These are phyloP conservation scores for Cercospora brassicicola DNA, from an alignment of 2,329 filamentous ascomycete species.

Conservation along the genomic window DNA sequence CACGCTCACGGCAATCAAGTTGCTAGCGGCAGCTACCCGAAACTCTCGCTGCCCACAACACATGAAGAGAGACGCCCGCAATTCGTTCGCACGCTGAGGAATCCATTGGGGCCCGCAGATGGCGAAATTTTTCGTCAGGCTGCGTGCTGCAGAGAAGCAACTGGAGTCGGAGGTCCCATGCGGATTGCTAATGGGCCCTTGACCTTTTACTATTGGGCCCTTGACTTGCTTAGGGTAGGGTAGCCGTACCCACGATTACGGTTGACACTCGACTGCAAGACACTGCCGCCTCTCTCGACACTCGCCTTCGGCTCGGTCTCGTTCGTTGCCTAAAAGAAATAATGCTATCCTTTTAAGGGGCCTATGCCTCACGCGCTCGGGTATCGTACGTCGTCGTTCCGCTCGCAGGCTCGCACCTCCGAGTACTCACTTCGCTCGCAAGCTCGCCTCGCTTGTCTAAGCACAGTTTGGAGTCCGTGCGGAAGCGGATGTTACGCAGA, in stretches of 20 bases:
- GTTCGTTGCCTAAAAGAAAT: not conserved
- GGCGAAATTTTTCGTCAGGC: constrained; percentile 6
- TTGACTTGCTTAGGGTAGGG: too few species aligned
- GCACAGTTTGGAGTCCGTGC: too few species aligned
- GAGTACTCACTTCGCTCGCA: not conserved
- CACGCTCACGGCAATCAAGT: not conserved
- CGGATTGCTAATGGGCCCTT: too few species aligned
- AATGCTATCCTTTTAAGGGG: not conserved
- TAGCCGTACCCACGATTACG: too few species aligned
- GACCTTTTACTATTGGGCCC: too few species aligned
- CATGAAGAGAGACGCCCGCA: not conserved
- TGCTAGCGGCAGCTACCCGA: constrained; percentile 4
- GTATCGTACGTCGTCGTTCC: not conserved
- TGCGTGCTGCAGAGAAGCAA: not conserved
- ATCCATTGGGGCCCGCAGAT: constrained; percentile 6
- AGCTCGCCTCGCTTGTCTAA: not conserved
- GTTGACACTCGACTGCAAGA: too few species aligned
- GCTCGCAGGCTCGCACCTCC: not conserved
- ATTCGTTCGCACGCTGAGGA: not conserved
- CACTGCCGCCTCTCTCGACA: too few species aligned
- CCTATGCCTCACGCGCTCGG: not conserved
- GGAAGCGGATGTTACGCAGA: too few species aligned
- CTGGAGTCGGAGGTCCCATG: not conserved
- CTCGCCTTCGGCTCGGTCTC: too few species aligned
- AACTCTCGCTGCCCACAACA: not conserved